phyloP scores from a whole-genome alignment of 1,284 basidiomycete species.

The Golubevia pallescens region DNA sequence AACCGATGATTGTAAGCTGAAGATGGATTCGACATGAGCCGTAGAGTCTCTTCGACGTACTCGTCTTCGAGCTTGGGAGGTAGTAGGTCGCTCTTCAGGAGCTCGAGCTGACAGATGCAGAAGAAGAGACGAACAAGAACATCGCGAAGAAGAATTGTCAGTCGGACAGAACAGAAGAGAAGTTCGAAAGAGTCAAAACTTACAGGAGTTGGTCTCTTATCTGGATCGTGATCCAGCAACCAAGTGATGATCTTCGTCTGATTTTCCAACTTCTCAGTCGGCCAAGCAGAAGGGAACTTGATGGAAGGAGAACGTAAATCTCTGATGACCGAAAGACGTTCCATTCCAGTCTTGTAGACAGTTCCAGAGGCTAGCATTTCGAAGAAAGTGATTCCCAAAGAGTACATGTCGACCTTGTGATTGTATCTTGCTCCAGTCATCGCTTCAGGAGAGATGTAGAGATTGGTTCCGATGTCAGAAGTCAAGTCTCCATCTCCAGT shows the following conservation, averaged over 20 bases:
- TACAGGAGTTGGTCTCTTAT: slow-evolving; percentile 74
- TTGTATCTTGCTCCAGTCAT: slow-evolving; percentile 69
- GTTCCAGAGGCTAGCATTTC: slow-evolving; percentile 82
- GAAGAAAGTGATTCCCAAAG: slow-evolving; percentile 90
- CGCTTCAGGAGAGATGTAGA: slow-evolving; percentile 92
- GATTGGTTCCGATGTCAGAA: slow-evolving; percentile 83
- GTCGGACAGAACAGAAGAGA: no score
- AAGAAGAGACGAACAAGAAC: no score
- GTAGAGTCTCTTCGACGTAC: slow-evolving; percentile 62
- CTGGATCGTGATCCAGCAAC: slow-evolving; percentile 83
- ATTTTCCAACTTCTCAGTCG: slow-evolving; percentile 69
- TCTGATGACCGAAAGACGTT: slow-evolving; percentile 82
- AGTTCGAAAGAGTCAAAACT: no score
- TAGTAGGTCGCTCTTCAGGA: slow-evolving; percentile 61
- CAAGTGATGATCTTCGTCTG: slow-evolving; percentile 74
- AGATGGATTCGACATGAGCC: slow-evolving; percentile 56
- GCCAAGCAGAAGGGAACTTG: slow-evolving; percentile 79
- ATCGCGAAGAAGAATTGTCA: no score
- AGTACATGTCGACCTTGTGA: slow-evolving; percentile 92
- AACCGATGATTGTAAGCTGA: slow-evolving; percentile 62
- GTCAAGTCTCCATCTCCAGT: slow-evolving; percentile 74
- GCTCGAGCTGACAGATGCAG: slow-evolving; percentile 30
- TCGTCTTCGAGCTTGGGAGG: slow-evolving; percentile 65
- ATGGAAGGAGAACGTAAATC: slow-evolving; percentile 76
- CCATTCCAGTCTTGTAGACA: slow-evolving; percentile 80